Percentiles rank a stretch among this genome's conserved stretches.
Conservation (phyloP, 2,329 filamentous ascomycete genomes). For the Escovopsis weberi region DNA sequence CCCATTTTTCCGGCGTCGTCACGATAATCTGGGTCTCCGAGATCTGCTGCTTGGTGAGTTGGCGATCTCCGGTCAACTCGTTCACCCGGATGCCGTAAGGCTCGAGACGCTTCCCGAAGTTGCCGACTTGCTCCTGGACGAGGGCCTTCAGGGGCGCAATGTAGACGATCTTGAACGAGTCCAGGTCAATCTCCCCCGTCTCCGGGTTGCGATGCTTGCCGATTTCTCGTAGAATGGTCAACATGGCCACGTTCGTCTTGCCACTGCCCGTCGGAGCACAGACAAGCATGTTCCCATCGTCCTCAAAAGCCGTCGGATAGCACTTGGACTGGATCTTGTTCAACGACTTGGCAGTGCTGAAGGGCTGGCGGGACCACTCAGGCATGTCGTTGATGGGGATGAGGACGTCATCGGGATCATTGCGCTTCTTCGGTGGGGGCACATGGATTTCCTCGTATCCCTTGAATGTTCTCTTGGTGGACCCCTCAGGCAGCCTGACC, state of each 20-base stretch:
- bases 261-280: conserved; percentile 95
- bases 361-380: conserved; percentile 79
- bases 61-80: conserved; percentile 94
- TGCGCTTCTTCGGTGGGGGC: conserved; percentile 77
- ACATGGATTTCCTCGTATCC: conserved; percentile 98
- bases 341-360: conserved; percentile 71
- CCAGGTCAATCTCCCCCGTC: conserved; percentile 88
- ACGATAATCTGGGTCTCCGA: conserved; percentile 96
- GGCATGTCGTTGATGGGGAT: conserved; percentile 80
- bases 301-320: conserved; percentile 77
- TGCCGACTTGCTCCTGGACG: conserved; percentile 95
- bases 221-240: conserved; percentile 89
- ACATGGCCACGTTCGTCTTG: conserved; percentile 97
- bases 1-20: conserved; percentile 97
- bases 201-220: conserved; percentile 82
- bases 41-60: conserved; percentile 97
- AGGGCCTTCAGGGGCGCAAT: conserved; percentile 92
- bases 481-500: conserved; percentile 84
- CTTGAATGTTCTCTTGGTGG: conserved; percentile 90
- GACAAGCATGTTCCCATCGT: conserved; percentile 94
- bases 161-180: conserved; percentile 97
- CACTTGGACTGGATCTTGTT: conserved; percentile 96
- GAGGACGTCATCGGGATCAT: conserved; percentile 63
- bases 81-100: conserved; percentile 84
- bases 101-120: conserved; percentile 83